Evolutionary conservation across 352 stramenopile species (phyloP), one percentile per base, ranked within the genome.

Genomic region (Phytophthora tubulina): DNA sequence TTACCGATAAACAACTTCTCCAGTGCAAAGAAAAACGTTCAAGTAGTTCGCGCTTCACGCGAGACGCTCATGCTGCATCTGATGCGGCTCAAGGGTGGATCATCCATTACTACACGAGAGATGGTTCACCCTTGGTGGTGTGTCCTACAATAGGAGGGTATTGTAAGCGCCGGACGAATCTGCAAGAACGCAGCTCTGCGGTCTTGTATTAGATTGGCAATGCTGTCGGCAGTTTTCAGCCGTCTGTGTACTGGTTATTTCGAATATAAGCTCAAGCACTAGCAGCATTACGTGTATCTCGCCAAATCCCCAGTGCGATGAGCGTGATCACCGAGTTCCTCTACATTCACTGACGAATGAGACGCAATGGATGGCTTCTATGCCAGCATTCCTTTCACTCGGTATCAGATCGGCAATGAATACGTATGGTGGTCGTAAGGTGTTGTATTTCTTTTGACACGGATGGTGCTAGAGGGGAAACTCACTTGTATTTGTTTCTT

Each of bases 191-290:
- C 9, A 65, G 52, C 27, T 53, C 45, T 63, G 68, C 55, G 30
- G n/a, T 72, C 32, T 52, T 72, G 42, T 50, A 51, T 33, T 39
- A 44, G 36, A 66, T 75, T 54, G 30, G 63, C 44, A 41, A 74
- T 65, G 48, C 31, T 42, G 31, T 68, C 17, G 51, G 48, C 33
- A 30, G 36, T 60, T 74, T 35, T 61, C 42, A 49, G 10, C 4
- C 6, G 4, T 30, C 9, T 35, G 27, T 27, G 21, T 21, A 52
- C 11, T 39, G 8, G 27, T 45, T 17, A n/a, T 4, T 35, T 21
- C 21, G 21, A 21, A 21, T 21, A 21, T 21, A 21, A 61, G 42
- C 6, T 17, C 15, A 6, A 36, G 27, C 8, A 41, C 38, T 39
- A 31, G 30, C 39, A 36, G 10, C 55, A 32, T 38, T 59, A 14